Percentiles rank a stretch among this genome's conserved stretches.
Conservation (phyloP, 2,329 filamentous ascomycete species). For the Tympanopsis confertula region DNA sequence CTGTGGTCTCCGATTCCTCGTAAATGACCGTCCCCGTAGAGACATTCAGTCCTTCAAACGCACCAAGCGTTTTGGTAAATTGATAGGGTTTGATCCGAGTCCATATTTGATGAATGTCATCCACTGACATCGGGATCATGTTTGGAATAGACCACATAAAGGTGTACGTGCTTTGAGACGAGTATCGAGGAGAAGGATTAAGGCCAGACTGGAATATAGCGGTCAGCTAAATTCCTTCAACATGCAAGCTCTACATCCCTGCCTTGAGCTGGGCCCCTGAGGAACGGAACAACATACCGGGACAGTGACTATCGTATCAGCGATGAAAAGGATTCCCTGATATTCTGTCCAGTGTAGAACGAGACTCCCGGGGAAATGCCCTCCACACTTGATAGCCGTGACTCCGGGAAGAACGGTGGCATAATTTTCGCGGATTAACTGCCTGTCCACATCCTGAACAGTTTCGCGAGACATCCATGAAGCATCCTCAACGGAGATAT, state of each 20-base stretch:
- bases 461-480: constrained; percentile 46
- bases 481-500: constrained; percentile 52
- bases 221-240: constrained; percentile 10
- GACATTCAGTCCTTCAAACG: constrained; percentile 54
- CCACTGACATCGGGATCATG: constrained; percentile 57
- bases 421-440: constrained; percentile 21
- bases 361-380: constrained; percentile 68
- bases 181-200: background rate
- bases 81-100: constrained; percentile 44
- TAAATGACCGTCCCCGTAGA: no score
- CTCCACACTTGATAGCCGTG: constrained; percentile 58
- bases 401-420: constrained; percentile 29
- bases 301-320: constrained; percentile 66
- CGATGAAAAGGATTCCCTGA: constrained; percentile 52
- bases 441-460: no score
- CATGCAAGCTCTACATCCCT: constrained; percentile 26
- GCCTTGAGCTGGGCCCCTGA: constrained; percentile 23
- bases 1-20: constrained; percentile 28
- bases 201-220: no score
- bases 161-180: constrained; percentile 39
- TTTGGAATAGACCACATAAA: constrained; percentile 75
- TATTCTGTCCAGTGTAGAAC: constrained; percentile 42
- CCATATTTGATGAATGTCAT: constrained; percentile 61
- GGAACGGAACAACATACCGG: constrained; percentile 39
- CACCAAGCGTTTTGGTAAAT: constrained; percentile 57